A percentile compares a stretch with the other conserved stretches of the same genome.
These are phyloP conservation scores for Neonectria ditissima DNA, from an alignment of 2,329 filamentous ascomycete species.

Conservation along the genomic window DNA sequence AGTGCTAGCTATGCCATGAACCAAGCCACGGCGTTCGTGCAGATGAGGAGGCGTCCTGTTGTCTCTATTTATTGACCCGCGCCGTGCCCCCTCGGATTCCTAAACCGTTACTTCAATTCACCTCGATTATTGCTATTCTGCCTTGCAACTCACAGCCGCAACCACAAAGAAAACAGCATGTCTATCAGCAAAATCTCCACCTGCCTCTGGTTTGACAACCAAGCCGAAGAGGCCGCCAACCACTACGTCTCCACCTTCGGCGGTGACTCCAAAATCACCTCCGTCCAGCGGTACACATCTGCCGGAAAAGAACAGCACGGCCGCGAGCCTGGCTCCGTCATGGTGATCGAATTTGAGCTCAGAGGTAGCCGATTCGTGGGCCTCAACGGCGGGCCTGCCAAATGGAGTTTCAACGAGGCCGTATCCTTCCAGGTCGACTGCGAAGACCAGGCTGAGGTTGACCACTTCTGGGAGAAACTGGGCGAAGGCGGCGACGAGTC, in stretches of 20 bases:
- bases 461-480: conserved; percentile 60
- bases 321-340: conserved; percentile 47
- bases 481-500: conserved; percentile 53
- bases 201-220: conserved; percentile 56
- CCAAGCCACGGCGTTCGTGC: conserved; percentile 10
- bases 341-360: conserved; percentile 54
- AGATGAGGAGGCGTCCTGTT: conserved; percentile 5
- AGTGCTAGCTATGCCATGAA: conserved; percentile 1
- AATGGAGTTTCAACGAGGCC: conserved; percentile 55
- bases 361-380: conserved; percentile 54
- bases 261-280: conserved; percentile 51
- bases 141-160: background rate
- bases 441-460: conserved; percentile 59
- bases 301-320: conserved; percentile 48
- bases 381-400: conserved; percentile 57
- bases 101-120: too few relatives aligned
- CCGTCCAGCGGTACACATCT: conserved; percentile 47
- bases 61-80: conserved; percentile 3
- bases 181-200: conserved; percentile 44
- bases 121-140: background rate
- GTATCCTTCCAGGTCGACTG: conserved; percentile 59
- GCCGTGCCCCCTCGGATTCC: background rate
- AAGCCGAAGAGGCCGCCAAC: conserved; percentile 56
- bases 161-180: conserved; percentile 24
- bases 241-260: conserved; percentile 56